Evolutionary conservation across 2,329 filamentous ascomycete species (phyloP).

Genomic region (Trichoderma simmonsii): DNA sequence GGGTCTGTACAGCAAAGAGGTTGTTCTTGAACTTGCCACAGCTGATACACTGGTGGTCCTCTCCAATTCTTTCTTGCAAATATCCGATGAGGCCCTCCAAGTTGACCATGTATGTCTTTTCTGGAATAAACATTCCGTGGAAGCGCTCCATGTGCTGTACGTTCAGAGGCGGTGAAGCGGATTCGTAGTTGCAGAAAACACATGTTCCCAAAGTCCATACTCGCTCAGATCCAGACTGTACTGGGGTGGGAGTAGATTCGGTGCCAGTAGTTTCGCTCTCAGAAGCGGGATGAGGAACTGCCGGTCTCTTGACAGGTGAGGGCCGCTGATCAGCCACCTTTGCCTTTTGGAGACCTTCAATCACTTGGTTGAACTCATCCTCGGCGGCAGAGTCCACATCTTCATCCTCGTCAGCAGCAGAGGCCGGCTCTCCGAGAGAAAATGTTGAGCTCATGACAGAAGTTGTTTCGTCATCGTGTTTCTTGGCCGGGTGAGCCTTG

Average conservation of each 20-base stretch:
- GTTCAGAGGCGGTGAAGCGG: conserved; percentile 71
- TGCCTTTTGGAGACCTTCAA: conserved; percentile 72
- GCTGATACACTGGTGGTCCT: conserved; percentile 79
- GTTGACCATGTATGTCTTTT: conserved; percentile 78
- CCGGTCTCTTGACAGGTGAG: conserved; percentile 54
- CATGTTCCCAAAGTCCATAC: conserved; percentile 56
- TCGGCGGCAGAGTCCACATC: conserved; percentile 66
- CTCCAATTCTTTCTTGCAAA: conserved; percentile 74
- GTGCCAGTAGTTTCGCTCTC: conserved; percentile 35
- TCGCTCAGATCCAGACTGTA: conserved; percentile 35
- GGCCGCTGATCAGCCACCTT: conserved; percentile 56
- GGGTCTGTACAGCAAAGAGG: conserved; percentile 79
- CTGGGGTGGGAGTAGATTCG: conserved; percentile 43
- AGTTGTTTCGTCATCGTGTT: conserved; percentile 64
- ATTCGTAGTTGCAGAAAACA: conserved; percentile 89
- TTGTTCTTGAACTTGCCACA: conserved; percentile 82
- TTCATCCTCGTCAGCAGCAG: conserved; percentile 40
- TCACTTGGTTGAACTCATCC: conserved; percentile 72
- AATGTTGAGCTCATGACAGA: conserved; percentile 90
- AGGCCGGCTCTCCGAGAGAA: conserved; percentile 77
- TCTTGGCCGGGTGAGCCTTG: conserved; percentile 47
- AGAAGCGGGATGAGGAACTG: conserved; percentile 47
- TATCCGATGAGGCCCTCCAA: conserved; percentile 76
- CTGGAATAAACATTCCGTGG: conserved; percentile 95
- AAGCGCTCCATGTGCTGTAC: conserved; percentile 85